These are phyloP conservation scores for Pseudonitzschia pungens DNA, from an alignment of 108 stramenopile species.

Conservation along the genomic window DNA sequence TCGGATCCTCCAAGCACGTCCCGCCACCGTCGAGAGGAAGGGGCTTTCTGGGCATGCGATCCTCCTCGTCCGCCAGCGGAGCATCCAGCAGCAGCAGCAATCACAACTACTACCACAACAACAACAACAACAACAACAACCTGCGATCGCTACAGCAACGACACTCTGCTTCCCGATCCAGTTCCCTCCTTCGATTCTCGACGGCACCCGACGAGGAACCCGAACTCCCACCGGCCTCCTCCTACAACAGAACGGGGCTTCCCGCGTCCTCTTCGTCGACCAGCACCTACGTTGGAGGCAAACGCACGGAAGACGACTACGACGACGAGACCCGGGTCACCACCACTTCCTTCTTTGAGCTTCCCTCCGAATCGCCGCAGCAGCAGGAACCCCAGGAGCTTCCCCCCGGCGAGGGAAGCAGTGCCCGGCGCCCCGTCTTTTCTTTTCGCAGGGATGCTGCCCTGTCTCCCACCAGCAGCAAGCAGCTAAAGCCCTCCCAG, in stretches of 20 bases:
- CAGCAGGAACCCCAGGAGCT: neutral
- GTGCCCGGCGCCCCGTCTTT: neutral
- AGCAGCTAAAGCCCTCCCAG: neutral
- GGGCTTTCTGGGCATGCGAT: neutral
- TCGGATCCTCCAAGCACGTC: neutral
- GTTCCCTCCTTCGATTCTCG: neutral
- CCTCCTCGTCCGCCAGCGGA: no score
- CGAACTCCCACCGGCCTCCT: neutral
- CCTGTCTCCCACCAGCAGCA: neutral
- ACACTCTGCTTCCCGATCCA: no score
- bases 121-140: neutral
- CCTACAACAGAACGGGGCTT: neutral
- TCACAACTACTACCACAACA: neutral
- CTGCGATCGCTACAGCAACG: no score
- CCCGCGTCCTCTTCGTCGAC: neutral
- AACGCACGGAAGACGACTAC: neutral
- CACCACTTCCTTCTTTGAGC: neutral
- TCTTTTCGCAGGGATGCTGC: neutral
- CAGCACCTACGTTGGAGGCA: neutral
- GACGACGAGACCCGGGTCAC: conserved; percentile 9
- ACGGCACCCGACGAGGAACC: neutral
- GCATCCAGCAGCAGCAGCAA: neutral
- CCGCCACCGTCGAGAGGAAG: neutral
- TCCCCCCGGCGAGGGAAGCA: neutral
- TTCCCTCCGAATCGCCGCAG: neutral